Conservation (phyloP, 164 flowering plant species). For the Houttuynia cordata region DNA sequence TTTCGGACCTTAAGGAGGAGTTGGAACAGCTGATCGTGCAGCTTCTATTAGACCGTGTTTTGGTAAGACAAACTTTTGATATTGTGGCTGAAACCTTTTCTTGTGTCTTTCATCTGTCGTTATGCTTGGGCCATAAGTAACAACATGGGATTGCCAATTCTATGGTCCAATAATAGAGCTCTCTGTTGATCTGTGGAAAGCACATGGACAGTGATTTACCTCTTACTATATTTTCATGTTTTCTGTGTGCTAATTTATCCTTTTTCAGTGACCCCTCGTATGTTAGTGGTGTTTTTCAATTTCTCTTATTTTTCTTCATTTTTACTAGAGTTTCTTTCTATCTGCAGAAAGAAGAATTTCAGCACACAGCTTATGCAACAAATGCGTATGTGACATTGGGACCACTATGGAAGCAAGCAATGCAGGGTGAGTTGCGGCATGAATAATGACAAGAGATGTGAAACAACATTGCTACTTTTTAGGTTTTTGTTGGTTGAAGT, state of each 20-base stretch:
- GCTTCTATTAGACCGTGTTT: constrained; percentile 58
- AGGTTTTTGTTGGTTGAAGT: too few species aligned
- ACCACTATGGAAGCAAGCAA: constrained; percentile 58
- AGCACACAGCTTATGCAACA: constrained; percentile 90
- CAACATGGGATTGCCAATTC: too few species aligned
- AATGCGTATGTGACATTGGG: constrained; percentile 90
- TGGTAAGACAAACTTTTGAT: constrained; percentile 37
- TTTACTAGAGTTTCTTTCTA: neutral
- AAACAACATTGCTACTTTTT: too few species aligned
- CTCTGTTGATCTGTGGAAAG: neutral
- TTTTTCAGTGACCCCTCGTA: too few species aligned
- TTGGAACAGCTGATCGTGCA: constrained; percentile 72
- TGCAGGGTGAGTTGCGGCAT: constrained; percentile 39
- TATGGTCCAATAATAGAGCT: too few species aligned
- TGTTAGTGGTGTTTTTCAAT: too few species aligned
- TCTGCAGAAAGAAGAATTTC: constrained; percentile 86
- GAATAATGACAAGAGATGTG: too few species aligned
- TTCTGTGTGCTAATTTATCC: too few species aligned
- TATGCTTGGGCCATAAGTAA: too few species aligned
- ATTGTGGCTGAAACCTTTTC: too few species aligned
- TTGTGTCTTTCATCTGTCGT: too few species aligned
- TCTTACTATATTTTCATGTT: neutral
- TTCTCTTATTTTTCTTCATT: too few species aligned
- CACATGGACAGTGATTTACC: neutral
- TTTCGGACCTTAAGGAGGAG: constrained; percentile 57